These are phyloP conservation scores for Fagopyrum tataricum DNA, from an alignment of 148 eudicot species.

Conservation along the genomic window DNA sequence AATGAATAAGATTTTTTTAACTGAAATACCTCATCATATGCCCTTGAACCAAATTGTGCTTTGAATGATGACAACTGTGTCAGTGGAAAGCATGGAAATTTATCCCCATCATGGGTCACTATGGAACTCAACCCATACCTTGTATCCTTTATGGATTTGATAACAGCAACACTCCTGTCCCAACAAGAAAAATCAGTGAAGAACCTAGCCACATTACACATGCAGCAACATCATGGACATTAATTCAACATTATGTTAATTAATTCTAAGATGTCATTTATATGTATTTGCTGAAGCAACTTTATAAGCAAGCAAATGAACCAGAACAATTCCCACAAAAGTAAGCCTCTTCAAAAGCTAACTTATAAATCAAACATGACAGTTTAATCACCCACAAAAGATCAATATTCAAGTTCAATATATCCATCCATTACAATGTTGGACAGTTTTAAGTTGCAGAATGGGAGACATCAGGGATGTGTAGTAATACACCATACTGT, in stretches of 20 bases:
- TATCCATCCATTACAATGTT: not conserved
- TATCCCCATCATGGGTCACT: constrained; percentile 89
- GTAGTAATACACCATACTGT: not conserved
- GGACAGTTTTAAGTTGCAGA: not conserved
- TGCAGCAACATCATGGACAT: not conserved
- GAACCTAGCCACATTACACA: constrained; percentile 1
- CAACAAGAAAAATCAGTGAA: constrained; percentile 6
- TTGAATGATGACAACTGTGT: constrained; percentile 62
- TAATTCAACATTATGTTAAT: not conserved
- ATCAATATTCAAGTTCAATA: not conserved
- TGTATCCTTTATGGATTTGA: constrained; percentile 84
- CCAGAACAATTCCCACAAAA: not conserved
- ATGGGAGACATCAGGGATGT: not conserved
- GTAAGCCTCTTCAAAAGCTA: not conserved
- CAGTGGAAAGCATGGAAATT: constrained; percentile 80
- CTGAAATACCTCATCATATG: constrained; percentile 67
- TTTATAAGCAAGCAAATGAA: not conserved
- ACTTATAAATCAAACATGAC: not conserved
- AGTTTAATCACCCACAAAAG: not conserved
- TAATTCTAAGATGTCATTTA: not conserved
- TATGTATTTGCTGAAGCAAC: not conserved
- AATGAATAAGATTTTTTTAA: not conserved
- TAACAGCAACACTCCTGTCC: constrained; percentile 72
- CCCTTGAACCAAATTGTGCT: constrained; percentile 60
- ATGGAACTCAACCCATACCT: constrained; percentile 73